phyloP scores from a whole-genome alignment of 2,329 filamentous ascomycete genomes.

The Phaeosphaeriaceae sp. region DNA sequence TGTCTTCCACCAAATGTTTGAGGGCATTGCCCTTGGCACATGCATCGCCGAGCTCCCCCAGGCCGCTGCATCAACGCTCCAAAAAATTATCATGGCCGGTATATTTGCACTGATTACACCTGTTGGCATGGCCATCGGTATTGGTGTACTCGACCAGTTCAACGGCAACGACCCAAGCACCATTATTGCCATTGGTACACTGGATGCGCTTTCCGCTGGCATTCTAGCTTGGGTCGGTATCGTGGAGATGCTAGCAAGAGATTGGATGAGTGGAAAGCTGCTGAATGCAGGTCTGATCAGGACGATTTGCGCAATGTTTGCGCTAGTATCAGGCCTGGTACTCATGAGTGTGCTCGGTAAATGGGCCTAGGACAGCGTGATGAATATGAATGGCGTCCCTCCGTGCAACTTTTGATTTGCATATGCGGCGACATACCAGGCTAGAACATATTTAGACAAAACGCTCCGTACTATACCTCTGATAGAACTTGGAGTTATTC shows the following conservation, averaged over 20 bases:
- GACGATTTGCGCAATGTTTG: constrained; percentile 58
- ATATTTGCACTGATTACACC: constrained; percentile 76
- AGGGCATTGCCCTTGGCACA: constrained; percentile 75
- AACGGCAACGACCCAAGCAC: constrained; percentile 75
- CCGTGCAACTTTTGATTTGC: neutral
- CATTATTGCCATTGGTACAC: constrained; percentile 72
- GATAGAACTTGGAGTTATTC: no score
- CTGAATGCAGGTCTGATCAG: constrained; percentile 57
- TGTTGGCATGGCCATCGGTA: constrained; percentile 80
- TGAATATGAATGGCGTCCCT: neutral
- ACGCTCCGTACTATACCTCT: no score
- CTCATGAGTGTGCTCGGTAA: constrained; percentile 77
- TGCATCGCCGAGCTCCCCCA: constrained; percentile 68
- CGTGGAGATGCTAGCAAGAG: constrained; percentile 79
- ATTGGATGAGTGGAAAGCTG: constrained; percentile 68
- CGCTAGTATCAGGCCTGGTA: constrained; percentile 66
- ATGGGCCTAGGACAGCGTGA: constrained; percentile 63
- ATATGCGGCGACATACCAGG: constrained; percentile 2
- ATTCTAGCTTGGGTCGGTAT: constrained; percentile 81
- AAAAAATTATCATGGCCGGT: constrained; percentile 67
- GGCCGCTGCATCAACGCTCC: constrained; percentile 41
- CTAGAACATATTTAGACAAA: neutral
- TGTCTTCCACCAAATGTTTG: constrained; percentile 79
- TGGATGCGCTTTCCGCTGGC: constrained; percentile 76
- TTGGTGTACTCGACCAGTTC: constrained; percentile 72